Conservation (phyloP, 768 basidiomycete species). For the Panus rudis region DNA sequence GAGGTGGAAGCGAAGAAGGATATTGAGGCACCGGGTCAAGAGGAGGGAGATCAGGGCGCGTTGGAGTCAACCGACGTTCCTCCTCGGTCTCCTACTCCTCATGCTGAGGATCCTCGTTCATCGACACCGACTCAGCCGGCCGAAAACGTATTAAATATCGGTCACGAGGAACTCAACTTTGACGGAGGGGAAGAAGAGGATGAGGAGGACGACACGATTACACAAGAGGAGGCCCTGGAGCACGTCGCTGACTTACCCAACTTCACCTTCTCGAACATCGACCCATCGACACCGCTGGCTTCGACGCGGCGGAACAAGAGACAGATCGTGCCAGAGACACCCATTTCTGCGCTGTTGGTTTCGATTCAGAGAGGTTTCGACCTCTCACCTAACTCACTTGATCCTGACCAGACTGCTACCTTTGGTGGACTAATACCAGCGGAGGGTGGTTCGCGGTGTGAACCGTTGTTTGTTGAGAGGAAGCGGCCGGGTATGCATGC, state of each 20-base stretch:
- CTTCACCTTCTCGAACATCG: not conserved
- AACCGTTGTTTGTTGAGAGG: not conserved
- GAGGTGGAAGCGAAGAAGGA: not conserved
- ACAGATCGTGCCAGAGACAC: conserved; percentile 31
- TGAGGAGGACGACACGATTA: not conserved
- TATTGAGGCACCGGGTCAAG: not conserved
- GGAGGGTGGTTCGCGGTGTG: not conserved
- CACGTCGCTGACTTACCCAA: not conserved
- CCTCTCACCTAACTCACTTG: conserved; percentile 55
- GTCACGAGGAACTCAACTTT: no score
- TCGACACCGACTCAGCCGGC: no score
- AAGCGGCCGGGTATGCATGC: no score
- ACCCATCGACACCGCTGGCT: conserved; percentile 1
- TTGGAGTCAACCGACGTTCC: not conserved
- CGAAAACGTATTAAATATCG: no score
- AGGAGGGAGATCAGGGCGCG: not conserved
- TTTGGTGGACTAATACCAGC: not conserved
- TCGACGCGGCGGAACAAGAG: conserved; percentile 1
- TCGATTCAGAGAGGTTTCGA: conserved; percentile 63
- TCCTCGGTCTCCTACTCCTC: not conserved
- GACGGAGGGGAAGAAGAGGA: not conserved
- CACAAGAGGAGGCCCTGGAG: not conserved
- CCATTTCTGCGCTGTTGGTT: conserved; percentile 51
- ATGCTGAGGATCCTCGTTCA: no score
- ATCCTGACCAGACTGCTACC: conserved; percentile 44